phyloP scores from a whole-genome alignment of 371 early-diverging fungal species.

The Caulochytrium protostelioides region DNA sequence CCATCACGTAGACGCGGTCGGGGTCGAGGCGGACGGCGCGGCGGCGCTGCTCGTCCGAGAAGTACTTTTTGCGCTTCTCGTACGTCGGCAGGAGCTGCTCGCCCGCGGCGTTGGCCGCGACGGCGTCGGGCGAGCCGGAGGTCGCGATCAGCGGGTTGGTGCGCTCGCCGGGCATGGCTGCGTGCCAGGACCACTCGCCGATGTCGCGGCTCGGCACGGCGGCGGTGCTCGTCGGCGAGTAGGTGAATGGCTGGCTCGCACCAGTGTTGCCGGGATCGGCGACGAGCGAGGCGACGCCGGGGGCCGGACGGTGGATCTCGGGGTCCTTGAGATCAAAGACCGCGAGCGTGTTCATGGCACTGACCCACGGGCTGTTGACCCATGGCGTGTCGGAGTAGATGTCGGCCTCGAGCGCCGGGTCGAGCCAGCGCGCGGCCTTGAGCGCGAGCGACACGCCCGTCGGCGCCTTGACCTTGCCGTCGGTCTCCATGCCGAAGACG shows the following conservation, averaged over 20 bases:
- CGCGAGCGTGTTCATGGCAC: constrained; percentile 45
- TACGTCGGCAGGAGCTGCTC: constrained; percentile 3
- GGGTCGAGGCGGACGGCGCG: constrained; percentile 15
- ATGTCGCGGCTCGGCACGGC: constrained; percentile 3
- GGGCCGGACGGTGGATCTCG: constrained; percentile 1
- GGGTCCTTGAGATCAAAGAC: constrained; percentile 11
- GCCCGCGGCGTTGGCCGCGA: not conserved
- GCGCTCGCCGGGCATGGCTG: constrained; percentile 8
- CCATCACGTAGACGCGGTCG: constrained; percentile 35
- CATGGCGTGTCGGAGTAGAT: constrained; percentile 48
- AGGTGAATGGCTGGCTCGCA: constrained; percentile 3
- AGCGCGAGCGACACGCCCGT: constrained; percentile 46
- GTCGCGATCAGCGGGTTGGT: constrained; percentile 5
- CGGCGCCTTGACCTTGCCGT: constrained; percentile 36
- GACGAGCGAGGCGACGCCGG: not conserved
- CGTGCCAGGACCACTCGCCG: constrained; percentile 8
- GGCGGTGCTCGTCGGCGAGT: not conserved
- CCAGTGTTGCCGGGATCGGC: constrained; percentile 4
- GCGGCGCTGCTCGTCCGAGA: constrained; percentile 11
- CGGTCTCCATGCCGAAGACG: constrained; percentile 58
- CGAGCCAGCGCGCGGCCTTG: constrained; percentile 50
- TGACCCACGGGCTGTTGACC: constrained; percentile 46
- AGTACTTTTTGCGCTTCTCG: constrained; percentile 18
- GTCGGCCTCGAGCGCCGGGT: constrained; percentile 52
- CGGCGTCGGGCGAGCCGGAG: constrained; percentile 5